Percentiles rank a stretch among this genome's conserved stretches.
These are phyloP conservation scores for Vitis vinifera DNA, from an alignment of 164 flowering plant genomes.

Conservation along the genomic window ASM3070453v1 NC_081811.1:23411001-23411500, in stretches of 20 bases:
- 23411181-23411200: constrained; percentile 85
- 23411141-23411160: constrained; percentile 86
- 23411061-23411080: constrained; percentile 84
- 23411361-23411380: constrained; percentile 92
- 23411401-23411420: constrained; percentile 65
- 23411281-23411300: constrained; percentile 89
- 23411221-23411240: constrained; percentile 87
- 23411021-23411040: constrained; percentile 67
- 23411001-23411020: neutral
- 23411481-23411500: constrained; percentile 36
- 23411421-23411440: constrained; percentile 56
- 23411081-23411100: constrained; percentile 76
- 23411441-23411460: constrained; percentile 80
- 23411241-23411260: constrained; percentile 47
- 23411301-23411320: constrained; percentile 71
- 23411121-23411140: constrained; percentile 87
- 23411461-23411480: constrained; percentile 78
- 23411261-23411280: constrained; percentile 67
- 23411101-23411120: constrained; percentile 85
- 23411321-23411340: constrained; percentile 95
- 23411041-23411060: constrained; percentile 93
- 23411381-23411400: constrained; percentile 87
- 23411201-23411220: constrained; percentile 82
- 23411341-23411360: constrained; percentile 96
- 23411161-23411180: constrained; percentile 96